Evolutionary conservation across 352 stramenopile species (phyloP), one percentile per base, ranked within the genome.

Genomic region (Elongisporangium undulatum): DNA sequence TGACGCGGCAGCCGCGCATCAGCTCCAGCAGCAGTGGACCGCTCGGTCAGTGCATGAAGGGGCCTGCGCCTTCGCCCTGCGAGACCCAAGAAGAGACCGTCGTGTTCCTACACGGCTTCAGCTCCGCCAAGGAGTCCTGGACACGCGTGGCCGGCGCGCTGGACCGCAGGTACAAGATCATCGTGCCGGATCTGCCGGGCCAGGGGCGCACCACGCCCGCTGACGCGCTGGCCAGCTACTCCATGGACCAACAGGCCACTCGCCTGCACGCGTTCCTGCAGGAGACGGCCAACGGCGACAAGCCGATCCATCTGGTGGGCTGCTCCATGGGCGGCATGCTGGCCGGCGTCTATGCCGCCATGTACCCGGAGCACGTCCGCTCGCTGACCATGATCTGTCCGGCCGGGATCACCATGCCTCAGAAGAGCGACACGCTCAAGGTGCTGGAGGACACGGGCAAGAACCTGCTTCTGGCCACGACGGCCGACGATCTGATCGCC

Each of bases 261-360:
- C 68, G 80, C 17, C 64, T 92, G 52, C 69, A 89, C 58, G 59
- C 71, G 49, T 90, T 92, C 61, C 66, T 92, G 24, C 66, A 86
- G 45, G 71, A 63, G 15, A 69, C 75, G 15, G 61, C 90, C 24
- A 68, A 71, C 15, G 59, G 67, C 20, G 71, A 79, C 59, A 76
- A 72, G 51, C 87, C 82, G 57, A 66, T 92, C 41, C 82, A 92
- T 23, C 54, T 92, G 2, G 62, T 90, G 7, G 82, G 82, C 6
- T 85, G 74, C 34, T 89, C 75, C 48, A 92, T 92, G 75, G 79
- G 82, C 58, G 82, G 77, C 17, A 82, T 85, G 62, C 74, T 92
- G 62, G 74, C 77, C 4, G 82, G 82, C 17, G 66, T 86, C 5
- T 92, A 87, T 62, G 74, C 82, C 38, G 75, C 77, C 23, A 82